Percentiles rank a stretch among this genome's conserved stretches.
These are phyloP conservation scores for Carex pumila DNA, from an alignment of 176 grass and related monocot genomes.

Conservation along the genomic window DNA sequence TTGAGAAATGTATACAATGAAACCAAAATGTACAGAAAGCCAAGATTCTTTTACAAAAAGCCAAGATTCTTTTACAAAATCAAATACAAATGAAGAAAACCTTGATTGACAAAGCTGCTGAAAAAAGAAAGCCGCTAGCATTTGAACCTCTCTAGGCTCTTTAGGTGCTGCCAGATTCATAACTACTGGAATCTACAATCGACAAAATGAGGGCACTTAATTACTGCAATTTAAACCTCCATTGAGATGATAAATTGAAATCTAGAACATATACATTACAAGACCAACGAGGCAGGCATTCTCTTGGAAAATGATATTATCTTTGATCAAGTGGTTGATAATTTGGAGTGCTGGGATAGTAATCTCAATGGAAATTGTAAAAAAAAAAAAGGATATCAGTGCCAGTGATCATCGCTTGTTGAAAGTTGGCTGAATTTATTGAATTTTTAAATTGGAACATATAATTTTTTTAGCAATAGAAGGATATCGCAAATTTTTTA, in stretches of 20 bases:
- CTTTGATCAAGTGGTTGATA: conserved; percentile 88
- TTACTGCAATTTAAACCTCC: background rate
- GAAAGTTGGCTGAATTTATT: background rate
- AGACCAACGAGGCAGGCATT: conserved; percentile 99
- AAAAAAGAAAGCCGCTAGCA: conserved; percentile 89
- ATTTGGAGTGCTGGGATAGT: conserved; percentile 70
- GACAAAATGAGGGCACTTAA: conserved; percentile 3
- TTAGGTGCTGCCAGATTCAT: conserved; percentile 76
- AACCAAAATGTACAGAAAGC: background rate
- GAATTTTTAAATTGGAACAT: background rate
- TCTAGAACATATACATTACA: conserved; percentile 40
- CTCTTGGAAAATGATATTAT: conserved; percentile 70
- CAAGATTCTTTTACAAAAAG: background rate
- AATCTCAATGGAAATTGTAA: conserved; percentile 46
- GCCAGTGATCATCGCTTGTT: background rate
- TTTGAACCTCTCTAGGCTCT: conserved; percentile 65
- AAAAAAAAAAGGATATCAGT: background rate
- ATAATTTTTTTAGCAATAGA: background rate
- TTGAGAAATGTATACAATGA: conserved; percentile 14
- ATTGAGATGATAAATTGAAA: conserved; percentile 18
- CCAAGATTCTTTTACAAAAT: background rate
- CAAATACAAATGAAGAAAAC: conserved; percentile 37
- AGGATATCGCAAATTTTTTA: background rate
- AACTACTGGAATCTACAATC: conserved; percentile 75
- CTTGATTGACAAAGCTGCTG: conserved; percentile 95